Evolutionary conservation across 768 basidiomycete species (phyloP).

Genomic region (Tricholoma saponaceum): DNA sequence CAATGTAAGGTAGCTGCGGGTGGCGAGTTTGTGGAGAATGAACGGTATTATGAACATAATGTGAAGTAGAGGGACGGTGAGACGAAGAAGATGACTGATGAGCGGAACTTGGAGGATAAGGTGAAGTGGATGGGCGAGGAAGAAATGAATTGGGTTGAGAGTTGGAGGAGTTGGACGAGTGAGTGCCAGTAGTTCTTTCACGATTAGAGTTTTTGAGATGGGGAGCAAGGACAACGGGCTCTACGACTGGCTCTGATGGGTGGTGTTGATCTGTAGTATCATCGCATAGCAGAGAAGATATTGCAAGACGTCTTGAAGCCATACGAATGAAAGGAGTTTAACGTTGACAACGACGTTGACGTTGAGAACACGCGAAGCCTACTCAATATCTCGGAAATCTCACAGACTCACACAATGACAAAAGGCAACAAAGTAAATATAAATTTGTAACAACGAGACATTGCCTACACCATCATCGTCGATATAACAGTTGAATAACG

Average conservation of each 20-base stretch:
- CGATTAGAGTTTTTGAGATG: conserved; percentile 12
- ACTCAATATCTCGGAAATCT: too few relatives aligned
- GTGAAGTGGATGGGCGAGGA: conserved; percentile 14
- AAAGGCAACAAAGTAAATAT: background rate
- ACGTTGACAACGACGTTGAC: conserved; percentile 6
- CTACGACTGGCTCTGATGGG: conserved; percentile 5
- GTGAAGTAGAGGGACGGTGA: conserved; percentile 13
- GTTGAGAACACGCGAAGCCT: too few relatives aligned
- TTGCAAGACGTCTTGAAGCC: conserved; percentile 68
- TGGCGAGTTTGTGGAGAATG: background rate
- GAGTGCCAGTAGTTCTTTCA: background rate
- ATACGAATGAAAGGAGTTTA: conserved; percentile 30
- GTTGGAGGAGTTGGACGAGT: too few relatives aligned
- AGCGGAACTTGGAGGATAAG: conserved; percentile 10
- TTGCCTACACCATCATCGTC: too few relatives aligned
- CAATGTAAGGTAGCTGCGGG: conserved; percentile 27
- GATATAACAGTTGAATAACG: too few relatives aligned
- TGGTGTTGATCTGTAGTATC: too few relatives aligned
- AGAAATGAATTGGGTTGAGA: background rate
- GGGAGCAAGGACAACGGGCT: conserved; percentile 19
- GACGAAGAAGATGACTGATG: conserved; percentile 9
- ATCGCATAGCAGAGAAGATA: conserved; percentile 71
- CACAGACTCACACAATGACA: background rate
- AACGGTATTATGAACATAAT: background rate
- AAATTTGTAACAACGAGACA: conserved; percentile 82